Conservation (phyloP, 306 rosid genomes). For the Crotalaria pallida region DNA sequence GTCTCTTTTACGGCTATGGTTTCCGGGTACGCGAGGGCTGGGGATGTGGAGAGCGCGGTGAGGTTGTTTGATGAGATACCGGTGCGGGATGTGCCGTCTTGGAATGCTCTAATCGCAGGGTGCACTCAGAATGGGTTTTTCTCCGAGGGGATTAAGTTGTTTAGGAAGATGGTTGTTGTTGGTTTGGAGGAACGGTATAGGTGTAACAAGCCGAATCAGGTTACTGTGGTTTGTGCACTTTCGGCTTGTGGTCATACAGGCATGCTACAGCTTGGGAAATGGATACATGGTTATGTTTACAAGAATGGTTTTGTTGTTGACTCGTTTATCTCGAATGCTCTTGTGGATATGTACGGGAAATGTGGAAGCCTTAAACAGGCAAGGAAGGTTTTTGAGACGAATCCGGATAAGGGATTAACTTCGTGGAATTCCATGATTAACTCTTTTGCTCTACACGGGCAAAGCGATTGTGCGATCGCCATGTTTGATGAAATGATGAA, state of each 20-base stretch:
- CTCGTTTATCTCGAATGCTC: constrained; percentile 53
- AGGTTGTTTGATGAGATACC: constrained; percentile 55
- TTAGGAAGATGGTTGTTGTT: constrained; percentile 42
- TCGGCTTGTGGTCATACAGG: constrained; percentile 79
- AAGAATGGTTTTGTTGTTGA: constrained; percentile 39
- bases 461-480: constrained; percentile 42
- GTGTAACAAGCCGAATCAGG: constrained; percentile 51
- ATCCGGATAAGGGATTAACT: constrained; percentile 42
- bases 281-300: constrained; percentile 65
- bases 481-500: constrained; percentile 55
- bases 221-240: constrained; percentile 59
- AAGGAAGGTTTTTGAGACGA: constrained; percentile 50
- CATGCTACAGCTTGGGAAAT: constrained; percentile 74
- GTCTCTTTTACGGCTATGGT: constrained; percentile 68
- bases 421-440: constrained; percentile 83
- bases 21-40: constrained; percentile 57
- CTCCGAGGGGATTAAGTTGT: constrained; percentile 49
- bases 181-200: constrained; percentile 17
- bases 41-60: constrained; percentile 50
- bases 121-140: constrained; percentile 75
- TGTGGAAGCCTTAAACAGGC: constrained; percentile 63
- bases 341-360: constrained; percentile 84
- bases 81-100: constrained; percentile 62
- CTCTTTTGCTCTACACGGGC: constrained; percentile 65
- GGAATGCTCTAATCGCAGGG: constrained; percentile 77